Evolutionary conservation across 352 stramenopile genomes (phyloP).

Genomic region (Phytophthora multivora): DNA sequence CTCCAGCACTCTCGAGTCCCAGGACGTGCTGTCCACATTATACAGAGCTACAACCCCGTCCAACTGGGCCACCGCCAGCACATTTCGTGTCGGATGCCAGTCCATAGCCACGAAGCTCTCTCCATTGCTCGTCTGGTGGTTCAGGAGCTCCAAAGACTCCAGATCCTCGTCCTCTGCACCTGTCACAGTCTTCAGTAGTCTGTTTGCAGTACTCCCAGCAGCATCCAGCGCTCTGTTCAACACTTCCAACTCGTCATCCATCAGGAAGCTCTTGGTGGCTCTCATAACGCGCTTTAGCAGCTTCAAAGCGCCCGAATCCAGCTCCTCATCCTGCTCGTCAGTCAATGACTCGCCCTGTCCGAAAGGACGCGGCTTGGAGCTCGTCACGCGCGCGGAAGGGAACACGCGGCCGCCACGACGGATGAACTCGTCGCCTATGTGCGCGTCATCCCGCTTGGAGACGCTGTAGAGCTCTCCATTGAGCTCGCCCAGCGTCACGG

Average conservation of each 20-base stretch:
- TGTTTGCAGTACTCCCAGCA: slow-evolving; percentile 16
- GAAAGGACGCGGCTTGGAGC: slow-evolving; percentile 60
- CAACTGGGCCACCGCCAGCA: slow-evolving; percentile 74
- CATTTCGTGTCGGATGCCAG: slow-evolving; percentile 59
- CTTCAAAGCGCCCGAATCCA: slow-evolving; percentile 43
- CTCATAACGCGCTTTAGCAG: slow-evolving; percentile 43
- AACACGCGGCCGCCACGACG: slow-evolving; percentile 63
- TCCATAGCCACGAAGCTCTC: slow-evolving; percentile 63
- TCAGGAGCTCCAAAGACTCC: slow-evolving; percentile 22
- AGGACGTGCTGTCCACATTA: slow-evolving; percentile 52
- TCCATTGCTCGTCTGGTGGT: slow-evolving; percentile 1
- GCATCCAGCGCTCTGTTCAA: slow-evolving; percentile 39
- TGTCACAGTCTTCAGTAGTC: slow-evolving; percentile 33
- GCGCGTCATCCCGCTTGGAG: slow-evolving; percentile 53
- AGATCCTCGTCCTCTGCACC: slow-evolving; percentile 34
- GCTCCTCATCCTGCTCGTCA: slow-evolving; percentile 46
- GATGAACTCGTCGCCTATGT: slow-evolving; percentile 71
- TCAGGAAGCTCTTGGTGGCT: slow-evolving; percentile 45
- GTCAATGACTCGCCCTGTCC: slow-evolving; percentile 65
- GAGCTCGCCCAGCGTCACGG: slow-evolving; percentile 81
- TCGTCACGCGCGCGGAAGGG: slow-evolving; percentile 53
- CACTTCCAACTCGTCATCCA: slow-evolving; percentile 68
- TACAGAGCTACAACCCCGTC: slow-evolving; percentile 77
- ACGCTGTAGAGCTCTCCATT: slow-evolving; percentile 78
- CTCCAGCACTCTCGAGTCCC: slow-evolving; percentile 67